Conservation (phyloP, 768 basidiomycete species). For the Phanerochaete sordida region DNA sequence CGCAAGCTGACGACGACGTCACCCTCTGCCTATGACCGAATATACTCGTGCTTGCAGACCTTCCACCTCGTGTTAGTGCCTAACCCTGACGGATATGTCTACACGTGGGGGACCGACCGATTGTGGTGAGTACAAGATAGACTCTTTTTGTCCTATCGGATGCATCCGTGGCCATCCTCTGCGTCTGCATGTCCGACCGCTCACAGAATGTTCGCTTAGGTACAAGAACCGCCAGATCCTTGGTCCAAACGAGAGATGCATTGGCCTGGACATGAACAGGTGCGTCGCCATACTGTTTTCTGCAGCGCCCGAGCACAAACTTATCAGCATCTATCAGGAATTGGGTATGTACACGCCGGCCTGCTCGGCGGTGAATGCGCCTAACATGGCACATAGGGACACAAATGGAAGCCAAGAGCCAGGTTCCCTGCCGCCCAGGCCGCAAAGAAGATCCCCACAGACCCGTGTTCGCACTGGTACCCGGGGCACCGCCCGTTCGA, state of each 20-base stretch:
- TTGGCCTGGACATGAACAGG: slow-evolving; percentile 80
- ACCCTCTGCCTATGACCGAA: background rate
- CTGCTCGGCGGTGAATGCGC: background rate
- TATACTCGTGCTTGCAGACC: slow-evolving; percentile 32
- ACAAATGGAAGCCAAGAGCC: slow-evolving; percentile 57
- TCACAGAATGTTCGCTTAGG: slow-evolving; percentile 27
- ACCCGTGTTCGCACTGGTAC: slow-evolving; percentile 74
- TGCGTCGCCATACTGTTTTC: slow-evolving; percentile 21
- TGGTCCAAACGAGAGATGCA: slow-evolving; percentile 46
- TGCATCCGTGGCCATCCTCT: background rate
- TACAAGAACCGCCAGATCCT: slow-evolving; percentile 69
- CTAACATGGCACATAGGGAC: slow-evolving; percentile 43
- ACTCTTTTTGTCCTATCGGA: background rate
- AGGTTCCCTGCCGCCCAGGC: slow-evolving; percentile 13
- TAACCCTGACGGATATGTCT: slow-evolving; percentile 72
- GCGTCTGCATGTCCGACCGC: background rate
- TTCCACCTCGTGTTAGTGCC: slow-evolving; percentile 67
- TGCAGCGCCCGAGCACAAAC: background rate
- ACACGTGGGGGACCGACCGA: slow-evolving; percentile 68
- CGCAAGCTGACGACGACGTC: background rate
- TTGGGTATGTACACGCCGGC: slow-evolving; percentile 38
- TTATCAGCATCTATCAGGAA: slow-evolving; percentile 40
- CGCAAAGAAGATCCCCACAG: slow-evolving; percentile 21
- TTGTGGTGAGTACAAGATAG: slow-evolving; percentile 44
- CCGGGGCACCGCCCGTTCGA: slow-evolving; percentile 75